Conservation (phyloP, 805 yeast genomes). For the Starmerella floris region DNA sequence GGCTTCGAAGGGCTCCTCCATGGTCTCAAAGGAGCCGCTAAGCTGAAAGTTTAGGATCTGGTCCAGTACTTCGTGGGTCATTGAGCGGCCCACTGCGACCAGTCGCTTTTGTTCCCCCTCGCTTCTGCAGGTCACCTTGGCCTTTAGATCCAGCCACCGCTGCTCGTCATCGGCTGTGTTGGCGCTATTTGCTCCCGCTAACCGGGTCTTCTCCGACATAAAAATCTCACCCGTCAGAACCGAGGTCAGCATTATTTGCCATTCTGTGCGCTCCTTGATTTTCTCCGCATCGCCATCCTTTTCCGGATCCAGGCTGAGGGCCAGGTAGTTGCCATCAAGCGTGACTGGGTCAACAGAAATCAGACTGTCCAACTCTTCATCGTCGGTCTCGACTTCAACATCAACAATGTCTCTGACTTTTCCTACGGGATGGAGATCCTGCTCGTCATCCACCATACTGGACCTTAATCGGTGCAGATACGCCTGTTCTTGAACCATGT, state of each 20-base stretch:
- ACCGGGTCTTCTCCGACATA: constrained; percentile 56
- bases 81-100: constrained; percentile 52
- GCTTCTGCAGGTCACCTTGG: constrained; percentile 67
- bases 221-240: constrained; percentile 94
- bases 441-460: constrained; percentile 46
- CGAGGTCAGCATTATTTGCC: constrained; percentile 87
- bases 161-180: constrained; percentile 42
- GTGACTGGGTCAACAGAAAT: constrained; percentile 7
- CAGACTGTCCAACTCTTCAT: constrained; percentile 19
- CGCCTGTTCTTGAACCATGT: constrained; percentile 51
- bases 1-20: constrained; percentile 33
- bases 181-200: constrained; percentile 45
- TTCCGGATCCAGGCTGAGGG: constrained; percentile 20
- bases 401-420: constrained; percentile 1
- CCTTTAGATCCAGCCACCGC: constrained; percentile 76
- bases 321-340: constrained; percentile 4
- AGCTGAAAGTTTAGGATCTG: constrained; percentile 54
- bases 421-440: constrained; percentile 20
- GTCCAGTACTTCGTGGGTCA: constrained; percentile 60
- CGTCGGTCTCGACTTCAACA: constrained; percentile 13
- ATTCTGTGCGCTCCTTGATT: constrained; percentile 63
- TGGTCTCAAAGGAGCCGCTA: constrained; percentile 18
- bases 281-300: constrained; percentile 23
- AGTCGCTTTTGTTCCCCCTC: constrained; percentile 65
- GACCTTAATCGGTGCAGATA: constrained; percentile 51